phyloP scores from a whole-genome alignment of 2,329 filamentous ascomycete species.

The Xylaria sp. region DNA sequence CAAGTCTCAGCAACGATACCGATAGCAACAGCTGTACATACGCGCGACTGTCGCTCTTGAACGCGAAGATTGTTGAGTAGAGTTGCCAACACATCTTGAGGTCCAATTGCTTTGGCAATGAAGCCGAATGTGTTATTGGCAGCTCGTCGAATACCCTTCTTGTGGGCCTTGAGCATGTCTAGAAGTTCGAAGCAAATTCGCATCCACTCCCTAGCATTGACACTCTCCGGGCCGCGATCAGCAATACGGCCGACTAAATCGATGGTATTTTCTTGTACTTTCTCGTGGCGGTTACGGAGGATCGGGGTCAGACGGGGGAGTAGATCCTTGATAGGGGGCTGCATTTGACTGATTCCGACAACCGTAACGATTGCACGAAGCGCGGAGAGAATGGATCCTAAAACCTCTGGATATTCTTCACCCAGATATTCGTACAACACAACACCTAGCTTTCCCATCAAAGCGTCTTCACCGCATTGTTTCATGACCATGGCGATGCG shows the following conservation, averaged over 20 bases:
- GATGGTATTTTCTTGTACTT: slow-evolving; percentile 99
- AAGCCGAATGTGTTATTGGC: slow-evolving; percentile 99
- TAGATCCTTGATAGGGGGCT: slow-evolving; percentile 95
- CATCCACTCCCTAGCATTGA: slow-evolving; percentile 99
- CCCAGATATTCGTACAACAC: slow-evolving; percentile 98
- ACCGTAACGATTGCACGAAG: slow-evolving; percentile 97
- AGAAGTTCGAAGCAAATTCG: slow-evolving; percentile 98
- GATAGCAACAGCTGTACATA: slow-evolving; percentile 98
- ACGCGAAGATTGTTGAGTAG: slow-evolving; percentile 96
- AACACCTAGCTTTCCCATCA: slow-evolving; percentile 94
- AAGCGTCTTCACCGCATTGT: slow-evolving; percentile 93
- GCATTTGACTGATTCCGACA: slow-evolving; percentile 97
- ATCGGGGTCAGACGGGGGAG: slow-evolving; percentile 97
- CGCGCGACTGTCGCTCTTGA: slow-evolving; percentile 96
- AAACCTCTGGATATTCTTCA: slow-evolving; percentile 97
- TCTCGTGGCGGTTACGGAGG: slow-evolving; percentile 96
- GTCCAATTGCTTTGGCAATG: slow-evolving; percentile 98
- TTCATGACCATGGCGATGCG: slow-evolving; percentile 99
- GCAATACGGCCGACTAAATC: slow-evolving; percentile 98
- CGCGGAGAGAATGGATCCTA: slow-evolving; percentile 95
- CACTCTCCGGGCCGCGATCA: slow-evolving; percentile 93
- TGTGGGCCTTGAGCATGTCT: slow-evolving; percentile 99
- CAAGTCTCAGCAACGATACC: slow-evolving; percentile 99
- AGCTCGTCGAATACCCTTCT: slow-evolving; percentile 97
- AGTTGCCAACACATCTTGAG: slow-evolving; percentile 95